Conservation (phyloP, 805 yeast species). For the Sungouiozyma intestinalis region DNA sequence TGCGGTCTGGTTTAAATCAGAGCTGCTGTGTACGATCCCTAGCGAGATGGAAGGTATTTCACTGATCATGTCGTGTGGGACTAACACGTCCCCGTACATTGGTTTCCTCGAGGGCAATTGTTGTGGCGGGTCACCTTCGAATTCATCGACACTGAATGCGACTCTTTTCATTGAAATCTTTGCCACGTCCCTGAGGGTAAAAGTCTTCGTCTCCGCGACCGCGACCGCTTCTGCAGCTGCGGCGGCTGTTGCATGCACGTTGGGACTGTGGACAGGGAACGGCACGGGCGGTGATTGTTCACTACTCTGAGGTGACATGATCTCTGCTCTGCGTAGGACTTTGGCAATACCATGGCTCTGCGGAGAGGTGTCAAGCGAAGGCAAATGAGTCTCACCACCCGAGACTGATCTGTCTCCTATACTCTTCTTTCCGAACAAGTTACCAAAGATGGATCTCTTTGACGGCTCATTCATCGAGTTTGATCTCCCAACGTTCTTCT, state of each 20-base stretch:
- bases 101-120: conserved; percentile 86
- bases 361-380: not conserved
- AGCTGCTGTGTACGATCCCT: conserved; percentile 45
- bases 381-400: not conserved
- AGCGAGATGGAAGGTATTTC: conserved; percentile 56
- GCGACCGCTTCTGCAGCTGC: too few species aligned
- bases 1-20: not conserved
- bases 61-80: conserved; percentile 52
- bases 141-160: conserved; percentile 63
- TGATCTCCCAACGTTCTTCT: conserved; percentile 8
- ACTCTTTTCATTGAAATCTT: conserved; percentile 46
- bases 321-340: too few species aligned
- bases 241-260: too few species aligned
- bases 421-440: conserved; percentile 17
- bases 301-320: too few species aligned
- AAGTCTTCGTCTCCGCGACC: not conserved
- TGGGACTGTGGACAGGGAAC: too few species aligned
- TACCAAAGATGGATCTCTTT: conserved; percentile 21
- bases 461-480: conserved; percentile 15
- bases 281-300: not conserved
- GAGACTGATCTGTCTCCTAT: not conserved
- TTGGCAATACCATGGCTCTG: too few species aligned
- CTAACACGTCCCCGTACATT: conserved; percentile 61
- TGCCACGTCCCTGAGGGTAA: conserved; percentile 1
- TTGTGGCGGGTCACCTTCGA: conserved; percentile 78